Conservation (phyloP, 2,329 filamentous ascomycete species). For the Claviceps sp. region DNA sequence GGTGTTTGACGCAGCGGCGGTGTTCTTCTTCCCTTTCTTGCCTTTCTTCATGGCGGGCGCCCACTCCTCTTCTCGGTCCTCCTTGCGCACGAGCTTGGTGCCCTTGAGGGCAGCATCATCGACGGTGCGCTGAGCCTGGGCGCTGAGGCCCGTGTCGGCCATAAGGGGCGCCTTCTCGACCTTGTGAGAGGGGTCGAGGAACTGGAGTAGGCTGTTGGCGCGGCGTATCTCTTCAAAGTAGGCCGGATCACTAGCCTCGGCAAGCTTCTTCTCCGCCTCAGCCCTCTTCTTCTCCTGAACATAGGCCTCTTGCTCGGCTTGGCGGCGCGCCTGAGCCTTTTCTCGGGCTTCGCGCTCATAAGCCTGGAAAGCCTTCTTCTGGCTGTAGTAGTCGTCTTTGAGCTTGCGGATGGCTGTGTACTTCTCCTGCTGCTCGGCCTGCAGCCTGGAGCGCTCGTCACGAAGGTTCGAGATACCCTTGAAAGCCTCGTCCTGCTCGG, state of each 20-base stretch:
- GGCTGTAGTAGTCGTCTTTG: constrained; percentile 78
- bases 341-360: constrained; percentile 77
- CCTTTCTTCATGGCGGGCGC: constrained; percentile 71
- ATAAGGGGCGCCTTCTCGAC: constrained; percentile 54
- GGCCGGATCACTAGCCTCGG: constrained; percentile 72
- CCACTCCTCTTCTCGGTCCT: constrained; percentile 78
- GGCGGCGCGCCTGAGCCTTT: constrained; percentile 61
- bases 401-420: constrained; percentile 69
- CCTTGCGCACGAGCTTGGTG: constrained; percentile 70
- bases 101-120: constrained; percentile 79
- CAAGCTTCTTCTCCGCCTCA: constrained; percentile 61
- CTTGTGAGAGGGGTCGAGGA: constrained; percentile 67
- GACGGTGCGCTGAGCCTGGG: constrained; percentile 69
- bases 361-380: constrained; percentile 68
- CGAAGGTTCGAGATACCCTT: constrained; percentile 75
- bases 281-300: constrained; percentile 63
- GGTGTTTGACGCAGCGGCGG: constrained; percentile 32
- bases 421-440: constrained; percentile 77
- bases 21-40: constrained; percentile 65
- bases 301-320: constrained; percentile 65
- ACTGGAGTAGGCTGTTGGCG: constrained; percentile 74
- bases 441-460: constrained; percentile 73
- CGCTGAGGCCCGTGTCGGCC: constrained; percentile 60
- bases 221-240: constrained; percentile 88
- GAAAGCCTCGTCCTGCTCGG: constrained; percentile 80